Conservation (phyloP, 2,329 filamentous ascomycete genomes). For the Immersiporthe knoxdaviesiana region DNA sequence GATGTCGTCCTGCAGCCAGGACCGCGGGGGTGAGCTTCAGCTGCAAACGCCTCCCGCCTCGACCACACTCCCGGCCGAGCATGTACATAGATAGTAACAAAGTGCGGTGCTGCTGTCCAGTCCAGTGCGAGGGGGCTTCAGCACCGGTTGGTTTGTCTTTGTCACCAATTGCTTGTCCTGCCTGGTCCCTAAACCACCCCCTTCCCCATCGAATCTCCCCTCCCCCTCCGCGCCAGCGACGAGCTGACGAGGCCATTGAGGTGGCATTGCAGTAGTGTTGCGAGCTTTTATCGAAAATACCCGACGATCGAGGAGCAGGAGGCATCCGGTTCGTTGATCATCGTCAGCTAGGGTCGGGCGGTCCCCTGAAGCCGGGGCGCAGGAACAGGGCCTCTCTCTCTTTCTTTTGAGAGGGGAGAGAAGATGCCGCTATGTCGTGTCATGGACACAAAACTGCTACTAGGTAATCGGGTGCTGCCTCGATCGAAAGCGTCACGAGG, state of each 20-base stretch:
- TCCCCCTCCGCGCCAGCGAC: no score
- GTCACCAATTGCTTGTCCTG: neutral
- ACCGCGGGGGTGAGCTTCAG: neutral
- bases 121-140: conserved; percentile 16
- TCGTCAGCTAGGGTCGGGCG: neutral
- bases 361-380: conserved; percentile 3
- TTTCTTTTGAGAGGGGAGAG: neutral
- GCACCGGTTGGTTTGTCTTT: neutral
- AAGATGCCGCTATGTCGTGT: neutral
- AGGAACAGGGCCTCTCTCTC: conserved; percentile 10
- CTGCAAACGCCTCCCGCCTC: neutral
- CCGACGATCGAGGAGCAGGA: conserved; percentile 4
- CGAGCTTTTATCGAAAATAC: conserved; percentile 15
- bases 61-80: neutral
- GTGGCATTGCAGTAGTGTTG: conserved; percentile 28
- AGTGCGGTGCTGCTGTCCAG: neutral
- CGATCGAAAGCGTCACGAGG: conserved; percentile 20
- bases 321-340: neutral
- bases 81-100: neutral
- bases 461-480: neutral
- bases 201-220: neutral
- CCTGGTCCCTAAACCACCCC: no score
- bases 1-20: neutral
- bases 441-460: neutral
- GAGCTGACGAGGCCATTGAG: conserved; percentile 10